These are phyloP conservation scores for Paratinospora sagittata DNA, from an alignment of 164 flowering plant species.

Conservation along the genomic window DNA sequence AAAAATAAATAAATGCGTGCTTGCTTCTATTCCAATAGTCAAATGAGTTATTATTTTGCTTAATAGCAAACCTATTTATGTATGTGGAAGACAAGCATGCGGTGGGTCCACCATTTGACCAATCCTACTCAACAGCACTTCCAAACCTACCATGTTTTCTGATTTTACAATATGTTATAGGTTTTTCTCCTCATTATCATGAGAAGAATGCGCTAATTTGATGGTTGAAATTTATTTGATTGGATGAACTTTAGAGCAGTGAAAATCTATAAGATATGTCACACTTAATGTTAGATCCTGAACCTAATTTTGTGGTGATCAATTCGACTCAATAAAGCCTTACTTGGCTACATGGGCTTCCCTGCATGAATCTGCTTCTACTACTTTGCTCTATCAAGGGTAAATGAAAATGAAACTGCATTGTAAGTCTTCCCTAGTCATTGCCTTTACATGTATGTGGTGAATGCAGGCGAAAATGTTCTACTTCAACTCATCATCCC, in stretches of 20 bases:
- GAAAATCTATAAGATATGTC: too few relatives aligned
- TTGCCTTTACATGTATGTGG: not conserved
- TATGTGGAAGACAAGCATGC: too few relatives aligned
- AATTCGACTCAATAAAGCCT: not conserved
- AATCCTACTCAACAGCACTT: not conserved
- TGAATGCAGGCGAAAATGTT: conserved; percentile 83
- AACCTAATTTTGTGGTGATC: not conserved
- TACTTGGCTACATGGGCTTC: not conserved
- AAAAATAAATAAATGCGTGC: not conserved
- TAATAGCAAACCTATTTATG: too few relatives aligned
- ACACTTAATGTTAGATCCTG: not conserved
- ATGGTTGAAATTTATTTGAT: too few relatives aligned
- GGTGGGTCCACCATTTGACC: too few relatives aligned
- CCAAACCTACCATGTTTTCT: not conserved
- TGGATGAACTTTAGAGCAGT: too few relatives aligned
- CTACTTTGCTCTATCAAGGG: too few relatives aligned
- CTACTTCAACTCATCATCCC: conserved; percentile 77
- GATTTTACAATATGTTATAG: not conserved
- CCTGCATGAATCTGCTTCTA: not conserved
- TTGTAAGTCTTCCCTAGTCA: too few relatives aligned
- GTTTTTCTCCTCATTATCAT: not conserved
- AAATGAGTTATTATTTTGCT: too few relatives aligned
- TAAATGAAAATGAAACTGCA: too few relatives aligned
- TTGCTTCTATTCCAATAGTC: not conserved
- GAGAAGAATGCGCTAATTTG: not conserved